A percentile compares a stretch with the other conserved stretches of the same genome.
phyloP scores from a whole-genome alignment of 2,329 filamentous ascomycete genomes.

The Monilinia laxa region DNA sequence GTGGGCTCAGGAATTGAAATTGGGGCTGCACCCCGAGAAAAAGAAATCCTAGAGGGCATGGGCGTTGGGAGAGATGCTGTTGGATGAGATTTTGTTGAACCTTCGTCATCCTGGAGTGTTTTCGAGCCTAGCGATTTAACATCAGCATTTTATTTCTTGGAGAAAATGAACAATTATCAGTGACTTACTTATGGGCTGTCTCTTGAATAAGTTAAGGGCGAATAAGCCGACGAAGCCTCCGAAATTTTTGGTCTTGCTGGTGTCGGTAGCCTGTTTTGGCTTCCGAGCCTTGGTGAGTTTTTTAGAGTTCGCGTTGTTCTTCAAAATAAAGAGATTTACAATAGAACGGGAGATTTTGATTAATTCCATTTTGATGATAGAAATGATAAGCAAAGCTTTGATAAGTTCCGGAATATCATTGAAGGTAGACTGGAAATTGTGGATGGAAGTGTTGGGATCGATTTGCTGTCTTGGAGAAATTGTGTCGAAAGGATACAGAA shows the following conservation, averaged over 20 bases:
- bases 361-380: not conserved
- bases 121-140: not conserved
- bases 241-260: not conserved
- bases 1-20: not conserved
- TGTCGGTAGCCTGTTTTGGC: not conserved
- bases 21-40: not conserved
- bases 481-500: not conserved
- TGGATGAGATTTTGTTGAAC: not conserved
- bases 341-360: not conserved
- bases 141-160: not conserved
- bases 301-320: not conserved
- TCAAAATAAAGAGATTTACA: not conserved
- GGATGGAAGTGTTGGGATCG: not conserved
- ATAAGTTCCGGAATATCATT: not conserved
- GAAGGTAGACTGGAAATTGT: not conserved
- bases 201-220: not conserved
- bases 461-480: not conserved
- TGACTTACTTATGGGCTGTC: not conserved
- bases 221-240: not conserved
- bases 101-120: not conserved
- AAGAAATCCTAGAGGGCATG: not conserved
- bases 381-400: not conserved
- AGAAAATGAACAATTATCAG: not conserved
- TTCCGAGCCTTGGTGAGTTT: not conserved
- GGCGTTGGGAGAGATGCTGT: too few species aligned